Conservation (phyloP, 306 rosid genomes). For the Malus sieversii region DNA sequence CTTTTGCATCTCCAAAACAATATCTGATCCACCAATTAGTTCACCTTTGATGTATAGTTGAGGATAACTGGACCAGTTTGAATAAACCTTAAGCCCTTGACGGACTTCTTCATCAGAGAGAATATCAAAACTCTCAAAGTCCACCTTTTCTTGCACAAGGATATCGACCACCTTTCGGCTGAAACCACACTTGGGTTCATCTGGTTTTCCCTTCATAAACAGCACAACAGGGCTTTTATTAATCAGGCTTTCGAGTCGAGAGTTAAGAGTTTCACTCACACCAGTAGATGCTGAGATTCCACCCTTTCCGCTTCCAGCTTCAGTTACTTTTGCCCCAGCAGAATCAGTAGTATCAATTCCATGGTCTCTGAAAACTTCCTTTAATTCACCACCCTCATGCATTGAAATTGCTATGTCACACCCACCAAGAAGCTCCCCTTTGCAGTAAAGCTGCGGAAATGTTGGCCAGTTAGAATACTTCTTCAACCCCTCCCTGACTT, state of each 20-base stretch:
- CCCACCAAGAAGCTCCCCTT: slow-evolving; percentile 94
- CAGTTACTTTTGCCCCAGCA: slow-evolving; percentile 32
- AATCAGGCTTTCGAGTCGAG: slow-evolving; percentile 54
- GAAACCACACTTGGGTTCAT: slow-evolving; percentile 89
- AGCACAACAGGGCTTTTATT: slow-evolving; percentile 67
- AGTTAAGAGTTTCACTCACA: slow-evolving; percentile 47
- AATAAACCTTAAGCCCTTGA: slow-evolving; percentile 81
- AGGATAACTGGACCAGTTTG: slow-evolving; percentile 98
- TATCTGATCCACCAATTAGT: slow-evolving; percentile 90
- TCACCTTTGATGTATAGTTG: slow-evolving; percentile 72
- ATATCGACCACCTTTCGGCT: slow-evolving; percentile 90
- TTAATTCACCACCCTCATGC: slow-evolving; percentile 86
- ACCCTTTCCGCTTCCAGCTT: slow-evolving; percentile 44
- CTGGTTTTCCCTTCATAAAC: slow-evolving; percentile 88
- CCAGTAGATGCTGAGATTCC: slow-evolving; percentile 53
- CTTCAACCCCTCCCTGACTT: slow-evolving; percentile 77
- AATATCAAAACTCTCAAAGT: slow-evolving; percentile 68
- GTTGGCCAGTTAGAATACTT: slow-evolving; percentile 92
- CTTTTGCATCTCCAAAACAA: slow-evolving; percentile 88
- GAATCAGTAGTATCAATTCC: slow-evolving; percentile 35
- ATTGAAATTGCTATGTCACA: slow-evolving; percentile 77
- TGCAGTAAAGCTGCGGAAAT: slow-evolving; percentile 86
- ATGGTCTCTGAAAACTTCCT: slow-evolving; percentile 70
- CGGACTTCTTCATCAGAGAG: slow-evolving; percentile 81
- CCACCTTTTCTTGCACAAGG: slow-evolving; percentile 69